Evolutionary conservation across 108 stramenopile species (phyloP), one percentile per base, ranked within the genome.

Genomic region (Fragilariopsis cylindrus): DNA sequence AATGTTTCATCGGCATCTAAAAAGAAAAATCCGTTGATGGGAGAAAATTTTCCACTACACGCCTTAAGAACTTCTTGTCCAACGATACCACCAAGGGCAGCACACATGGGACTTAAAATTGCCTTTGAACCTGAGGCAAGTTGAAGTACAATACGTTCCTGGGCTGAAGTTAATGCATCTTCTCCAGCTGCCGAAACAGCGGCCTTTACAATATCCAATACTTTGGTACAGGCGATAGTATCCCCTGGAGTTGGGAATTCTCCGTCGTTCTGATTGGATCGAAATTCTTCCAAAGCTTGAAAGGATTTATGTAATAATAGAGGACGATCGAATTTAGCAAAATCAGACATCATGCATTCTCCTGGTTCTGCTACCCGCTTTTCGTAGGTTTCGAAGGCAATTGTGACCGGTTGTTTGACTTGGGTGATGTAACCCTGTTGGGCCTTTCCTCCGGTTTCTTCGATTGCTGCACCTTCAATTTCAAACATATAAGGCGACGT

Each of bases 61-160:
- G 97, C 97, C 90, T 99, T 99, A 75, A 99, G 87, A 13, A 98
- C 98, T 88, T 99, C 99, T 76, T 99, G 98, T 11, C 98, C 99
- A n/a, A 97, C 95, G 48, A 99, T 88, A 12, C 98, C 99, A 53
- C 99, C 99, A 72, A 99, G 53, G 30, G 95, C 84, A 1, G 99
- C 97, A 77, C 93, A 94, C 95, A 99, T 96, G 50, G 99, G 98
- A 57, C 90, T 88, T 30, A 99, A 80, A 66, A 94, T 72, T 0
- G 96, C 96, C 46, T 85, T 81, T 16, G 95, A 76, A 69, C 96
- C 92, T 7, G 81, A 84, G 48, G 99, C 94, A 52, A 98, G 72
- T 46, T 89, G 95, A 18, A 87, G 70, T 41, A 87, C 73, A 60
- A 90, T 84, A 54, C 90, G 85, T 66, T 88, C 87, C 42, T 85